phyloP scores from a whole-genome alignment of 768 basidiomycete genomes.

The Lentinula guzmanii region DNA sequence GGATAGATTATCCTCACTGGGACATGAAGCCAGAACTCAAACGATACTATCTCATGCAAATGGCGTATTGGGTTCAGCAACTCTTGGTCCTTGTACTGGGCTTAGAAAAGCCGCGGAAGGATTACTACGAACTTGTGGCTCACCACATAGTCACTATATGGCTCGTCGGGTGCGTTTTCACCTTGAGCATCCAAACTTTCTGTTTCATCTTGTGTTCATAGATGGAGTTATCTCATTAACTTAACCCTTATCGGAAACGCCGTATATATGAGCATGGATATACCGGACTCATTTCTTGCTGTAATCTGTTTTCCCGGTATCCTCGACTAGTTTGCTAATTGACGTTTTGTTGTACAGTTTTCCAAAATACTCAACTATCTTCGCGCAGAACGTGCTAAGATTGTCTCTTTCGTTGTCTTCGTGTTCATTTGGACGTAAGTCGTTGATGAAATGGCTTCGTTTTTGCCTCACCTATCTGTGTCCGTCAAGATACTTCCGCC shows the following conservation, averaged over 20 bases:
- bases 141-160: conserved; percentile 95
- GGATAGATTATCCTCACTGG: conserved; percentile 89
- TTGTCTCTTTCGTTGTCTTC: conserved; percentile 59
- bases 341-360: conserved; percentile 34
- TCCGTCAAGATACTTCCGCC: conserved; percentile 77
- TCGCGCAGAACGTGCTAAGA: conserved; percentile 56
- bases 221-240: conserved; percentile 82
- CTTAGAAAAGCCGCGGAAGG: conserved; percentile 93
- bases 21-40: conserved; percentile 83
- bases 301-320: conserved; percentile 37
- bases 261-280: conserved; percentile 95
- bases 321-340: neutral
- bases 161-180: conserved; percentile 69
- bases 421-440: conserved; percentile 78
- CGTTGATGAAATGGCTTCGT: neutral
- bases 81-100: conserved; percentile 76
- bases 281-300: conserved; percentile 85
- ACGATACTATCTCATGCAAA: conserved; percentile 89
- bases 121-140: conserved; percentile 77
- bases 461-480: neutral
- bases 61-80: conserved; percentile 93
- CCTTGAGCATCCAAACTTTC: neutral
- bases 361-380: conserved; percentile 90
- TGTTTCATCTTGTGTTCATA: conserved; percentile 19
- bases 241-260: conserved; percentile 86